Percentiles rank a stretch among this genome's conserved stretches.
Evolutionary conservation across 345 rosid genomes (phyloP).

Genomic region (Citrus unshiu): DNA sequence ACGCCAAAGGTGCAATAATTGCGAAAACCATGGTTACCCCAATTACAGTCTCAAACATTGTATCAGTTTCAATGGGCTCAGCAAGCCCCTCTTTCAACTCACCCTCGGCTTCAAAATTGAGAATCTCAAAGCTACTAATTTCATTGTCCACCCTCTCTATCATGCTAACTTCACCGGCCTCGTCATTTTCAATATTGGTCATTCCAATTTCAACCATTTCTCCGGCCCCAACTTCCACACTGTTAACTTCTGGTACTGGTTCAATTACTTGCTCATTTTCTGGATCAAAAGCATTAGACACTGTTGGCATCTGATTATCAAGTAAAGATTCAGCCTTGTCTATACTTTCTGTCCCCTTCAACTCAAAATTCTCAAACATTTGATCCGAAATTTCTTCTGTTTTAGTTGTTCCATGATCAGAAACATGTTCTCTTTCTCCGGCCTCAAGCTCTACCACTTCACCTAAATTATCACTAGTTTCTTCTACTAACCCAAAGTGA

Average conservation of each 20-base stretch:
- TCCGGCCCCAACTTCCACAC: background rate
- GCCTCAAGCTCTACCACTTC: background rate
- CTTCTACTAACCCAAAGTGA: background rate
- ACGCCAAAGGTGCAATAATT: slow-evolving; percentile 16
- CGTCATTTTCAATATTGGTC: background rate
- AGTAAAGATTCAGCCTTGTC: slow-evolving; percentile 11
- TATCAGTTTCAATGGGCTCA: slow-evolving; percentile 10
- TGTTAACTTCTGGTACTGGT: slow-evolving; percentile 1
- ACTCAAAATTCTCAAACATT: slow-evolving; percentile 8
- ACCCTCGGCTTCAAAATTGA: slow-evolving; percentile 7
- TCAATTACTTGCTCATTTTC: slow-evolving; percentile 8
- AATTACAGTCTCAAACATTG: background rate
- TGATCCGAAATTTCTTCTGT: background rate
- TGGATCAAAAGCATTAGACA: background rate
- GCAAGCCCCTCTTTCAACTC: background rate
- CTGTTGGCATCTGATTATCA: background rate
- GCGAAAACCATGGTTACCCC: slow-evolving; percentile 8
- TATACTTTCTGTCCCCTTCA: background rate
- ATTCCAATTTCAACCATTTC: slow-evolving; percentile 3
- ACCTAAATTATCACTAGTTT: slow-evolving; percentile 1
- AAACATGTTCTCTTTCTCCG: background rate
- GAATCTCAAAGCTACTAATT: background rate
- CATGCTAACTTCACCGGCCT: background rate
- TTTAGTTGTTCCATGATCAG: background rate
- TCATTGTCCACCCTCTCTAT: background rate